Conservation (phyloP, 805 yeast genomes). For the Barnettozyma californica region DNA sequence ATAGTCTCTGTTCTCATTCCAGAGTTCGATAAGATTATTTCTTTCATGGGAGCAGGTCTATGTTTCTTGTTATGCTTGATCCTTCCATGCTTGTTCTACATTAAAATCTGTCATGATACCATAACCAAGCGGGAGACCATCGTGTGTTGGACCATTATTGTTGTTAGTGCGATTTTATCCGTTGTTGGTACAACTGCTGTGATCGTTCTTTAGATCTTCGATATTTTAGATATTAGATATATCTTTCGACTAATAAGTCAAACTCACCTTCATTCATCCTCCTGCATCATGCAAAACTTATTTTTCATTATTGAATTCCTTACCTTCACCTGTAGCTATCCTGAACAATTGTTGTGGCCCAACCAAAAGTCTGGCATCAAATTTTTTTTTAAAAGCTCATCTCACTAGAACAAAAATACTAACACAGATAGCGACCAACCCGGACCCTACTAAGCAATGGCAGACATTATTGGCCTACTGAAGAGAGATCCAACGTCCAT, state of each 20-base stretch:
- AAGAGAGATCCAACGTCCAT: constrained; percentile 11
- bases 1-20: constrained; percentile 61
- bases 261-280: not conserved
- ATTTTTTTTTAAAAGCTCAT: constrained; percentile 9
- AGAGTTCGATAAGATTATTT: constrained; percentile 75
- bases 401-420: not conserved
- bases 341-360: not conserved
- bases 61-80: constrained; percentile 78
- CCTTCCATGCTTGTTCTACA: constrained; percentile 69
- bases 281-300: not conserved
- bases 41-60: constrained; percentile 74
- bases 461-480: constrained; percentile 5
- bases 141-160: constrained; percentile 39
- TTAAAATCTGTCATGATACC: constrained; percentile 44
- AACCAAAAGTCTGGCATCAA: not conserved
- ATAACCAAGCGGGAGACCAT: constrained; percentile 35
- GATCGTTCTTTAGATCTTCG: constrained; percentile 17
- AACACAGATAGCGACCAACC: not conserved
- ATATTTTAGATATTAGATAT: not conserved
- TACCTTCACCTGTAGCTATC: not conserved
- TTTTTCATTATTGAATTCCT: not conserved
- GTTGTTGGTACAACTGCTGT: constrained; percentile 59
- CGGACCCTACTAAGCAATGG: constrained; percentile 1
- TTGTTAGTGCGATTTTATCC: constrained; percentile 43
- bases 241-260: not conserved